phyloP scores from a whole-genome alignment of 768 basidiomycete species.

The Gloeopeniophorella convolvens region DNA sequence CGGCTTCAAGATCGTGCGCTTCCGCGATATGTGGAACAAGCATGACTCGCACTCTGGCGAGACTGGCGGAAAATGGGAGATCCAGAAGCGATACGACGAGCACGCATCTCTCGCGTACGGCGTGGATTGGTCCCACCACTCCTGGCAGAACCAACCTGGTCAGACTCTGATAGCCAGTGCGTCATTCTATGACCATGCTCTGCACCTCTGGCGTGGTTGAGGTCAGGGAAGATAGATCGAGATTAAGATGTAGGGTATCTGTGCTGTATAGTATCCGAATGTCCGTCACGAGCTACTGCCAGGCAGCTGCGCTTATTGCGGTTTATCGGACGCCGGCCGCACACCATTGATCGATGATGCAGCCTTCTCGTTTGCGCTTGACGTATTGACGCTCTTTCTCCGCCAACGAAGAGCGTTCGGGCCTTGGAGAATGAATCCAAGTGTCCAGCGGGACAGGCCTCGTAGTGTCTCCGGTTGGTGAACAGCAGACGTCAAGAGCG shows the following conservation, averaged over 20 bases:
- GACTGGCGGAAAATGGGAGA: constrained; percentile 26
- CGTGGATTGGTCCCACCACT: constrained; percentile 73
- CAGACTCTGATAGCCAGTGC: constrained; percentile 71
- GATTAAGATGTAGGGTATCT: constrained; percentile 3
- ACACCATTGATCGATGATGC: constrained; percentile 8
- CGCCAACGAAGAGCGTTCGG: constrained; percentile 47
- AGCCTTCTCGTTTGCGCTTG: constrained; percentile 27
- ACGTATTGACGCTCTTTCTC: background rate
- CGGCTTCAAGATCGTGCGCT: constrained; percentile 79
- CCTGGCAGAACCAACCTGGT: constrained; percentile 24
- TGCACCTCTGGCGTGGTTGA: constrained; percentile 77
- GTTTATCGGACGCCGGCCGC: background rate
- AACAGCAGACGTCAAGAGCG: constrained; percentile 54
- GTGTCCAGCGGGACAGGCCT: constrained; percentile 67
- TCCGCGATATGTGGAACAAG: constrained; percentile 27
- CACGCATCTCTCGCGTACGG: constrained; percentile 90
- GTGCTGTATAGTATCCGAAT: background rate
- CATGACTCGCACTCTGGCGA: constrained; percentile 1
- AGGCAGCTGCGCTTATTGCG: background rate
- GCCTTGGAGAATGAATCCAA: constrained; percentile 60
- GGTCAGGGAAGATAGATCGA: background rate
- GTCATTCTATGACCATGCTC: constrained; percentile 89
- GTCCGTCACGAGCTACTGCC: background rate
- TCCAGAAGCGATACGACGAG: constrained; percentile 57
- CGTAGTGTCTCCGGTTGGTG: constrained; percentile 61